phyloP scores from a whole-genome alignment of 192 early-diverging fungal species.

The Podila epigama region DNA sequence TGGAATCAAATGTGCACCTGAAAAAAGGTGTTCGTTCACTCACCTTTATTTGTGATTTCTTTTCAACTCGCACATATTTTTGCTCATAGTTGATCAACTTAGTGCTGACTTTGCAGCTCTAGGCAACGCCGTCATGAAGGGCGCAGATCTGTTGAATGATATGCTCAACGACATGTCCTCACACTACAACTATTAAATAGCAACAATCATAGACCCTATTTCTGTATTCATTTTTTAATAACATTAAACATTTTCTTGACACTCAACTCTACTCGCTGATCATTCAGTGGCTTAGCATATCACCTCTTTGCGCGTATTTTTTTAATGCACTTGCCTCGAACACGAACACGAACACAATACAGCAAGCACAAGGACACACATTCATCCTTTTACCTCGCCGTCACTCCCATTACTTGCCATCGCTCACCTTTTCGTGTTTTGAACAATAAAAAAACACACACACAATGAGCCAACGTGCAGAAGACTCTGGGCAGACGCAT shows the following conservation, averaged over 20 bases:
- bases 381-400: background rate
- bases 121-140: slow-evolving; percentile 51
- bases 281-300: no score
- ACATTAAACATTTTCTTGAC: background rate
- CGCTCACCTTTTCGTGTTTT: background rate
- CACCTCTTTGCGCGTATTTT: no score
- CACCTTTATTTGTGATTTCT: background rate
- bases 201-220: background rate
- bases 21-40: background rate
- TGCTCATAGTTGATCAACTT: slow-evolving; percentile 36
- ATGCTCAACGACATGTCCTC: slow-evolving; percentile 49
- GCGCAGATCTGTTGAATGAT: slow-evolving; percentile 43
- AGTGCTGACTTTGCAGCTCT: slow-evolving; percentile 49
- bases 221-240: background rate
- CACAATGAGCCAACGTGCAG: slow-evolving; percentile 22
- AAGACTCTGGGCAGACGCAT: slow-evolving; percentile 19
- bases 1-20: no score
- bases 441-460: background rate
- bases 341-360: no score
- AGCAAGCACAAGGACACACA: no score
- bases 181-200: slow-evolving; percentile 48
- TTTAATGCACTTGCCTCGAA: no score
- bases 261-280: background rate
- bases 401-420: background rate
- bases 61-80: no score